A percentile compares a stretch with the other conserved stretches of the same genome.
These are phyloP conservation scores for Crepidotus variabilis DNA, from an alignment of 768 basidiomycete species.

Conservation along the genomic window DNA sequence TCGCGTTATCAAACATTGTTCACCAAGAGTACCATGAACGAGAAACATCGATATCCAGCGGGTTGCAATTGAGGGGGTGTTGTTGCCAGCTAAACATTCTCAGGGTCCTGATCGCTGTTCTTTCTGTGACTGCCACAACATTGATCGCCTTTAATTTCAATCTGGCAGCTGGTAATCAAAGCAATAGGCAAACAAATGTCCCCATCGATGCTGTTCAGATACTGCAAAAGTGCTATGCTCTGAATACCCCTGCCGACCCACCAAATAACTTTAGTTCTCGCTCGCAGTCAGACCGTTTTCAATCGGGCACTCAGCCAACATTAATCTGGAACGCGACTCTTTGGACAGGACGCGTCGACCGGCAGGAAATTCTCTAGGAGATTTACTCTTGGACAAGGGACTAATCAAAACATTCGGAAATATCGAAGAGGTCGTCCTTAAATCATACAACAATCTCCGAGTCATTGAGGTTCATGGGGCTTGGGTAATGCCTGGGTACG, in stretches of 20 bases:
- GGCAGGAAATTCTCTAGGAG: constrained; percentile 55
- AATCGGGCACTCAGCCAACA: constrained; percentile 55
- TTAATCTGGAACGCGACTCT: constrained; percentile 71
- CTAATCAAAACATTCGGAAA: constrained; percentile 50
- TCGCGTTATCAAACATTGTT: no score
- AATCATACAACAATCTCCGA: constrained; percentile 23
- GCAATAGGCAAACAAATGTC: no score
- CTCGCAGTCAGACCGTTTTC: constrained; percentile 56
- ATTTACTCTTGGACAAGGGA: constrained; percentile 59
- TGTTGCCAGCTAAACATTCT: no score
- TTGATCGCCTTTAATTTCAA: no score
- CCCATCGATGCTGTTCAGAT: constrained; percentile 25
- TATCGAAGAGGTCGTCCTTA: constrained; percentile 23
- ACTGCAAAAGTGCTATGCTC: constrained; percentile 20
- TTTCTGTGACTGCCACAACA: no score
- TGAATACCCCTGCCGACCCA: constrained; percentile 36
- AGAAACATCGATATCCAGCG: no score
- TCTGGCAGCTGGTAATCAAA: no score
- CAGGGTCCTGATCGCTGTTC: no score
- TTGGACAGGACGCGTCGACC: constrained; percentile 52
- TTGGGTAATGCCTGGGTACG: constrained; percentile 71
- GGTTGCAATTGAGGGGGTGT: no score
- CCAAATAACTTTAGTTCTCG: constrained; percentile 35
- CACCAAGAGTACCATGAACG: no score
- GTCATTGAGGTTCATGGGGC: constrained; percentile 54